Percentiles rank a stretch among this genome's conserved stretches.
Conservation (phyloP, 2,329 filamentous ascomycete genomes). For the Penicillium digitatum region DNA sequence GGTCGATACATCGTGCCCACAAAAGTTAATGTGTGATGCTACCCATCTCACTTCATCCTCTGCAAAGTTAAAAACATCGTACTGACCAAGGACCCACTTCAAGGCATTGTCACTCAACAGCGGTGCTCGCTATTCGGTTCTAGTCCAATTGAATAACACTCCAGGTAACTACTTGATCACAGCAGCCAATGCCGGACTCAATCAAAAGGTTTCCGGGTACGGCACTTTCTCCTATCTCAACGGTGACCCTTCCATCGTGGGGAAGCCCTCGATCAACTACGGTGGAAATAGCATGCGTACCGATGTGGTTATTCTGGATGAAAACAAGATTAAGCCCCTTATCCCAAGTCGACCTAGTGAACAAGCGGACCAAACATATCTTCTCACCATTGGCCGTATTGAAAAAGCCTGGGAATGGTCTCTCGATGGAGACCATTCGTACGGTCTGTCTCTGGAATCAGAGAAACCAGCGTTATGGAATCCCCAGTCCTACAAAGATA, state of each 20-base stretch:
- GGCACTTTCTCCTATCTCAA: background rate
- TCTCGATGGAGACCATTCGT: background rate
- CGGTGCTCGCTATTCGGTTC: background rate
- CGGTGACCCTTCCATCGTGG: background rate
- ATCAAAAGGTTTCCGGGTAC: slow-evolving; percentile 2
- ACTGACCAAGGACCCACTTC: background rate
- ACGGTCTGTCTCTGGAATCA: background rate
- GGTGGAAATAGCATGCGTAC: background rate
- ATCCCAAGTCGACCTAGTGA: background rate
- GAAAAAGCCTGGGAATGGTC: slow-evolving; percentile 5
- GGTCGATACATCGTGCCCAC: slow-evolving; percentile 2
- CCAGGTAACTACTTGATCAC: slow-evolving; percentile 1
- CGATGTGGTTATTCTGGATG: background rate
- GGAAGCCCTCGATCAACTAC: background rate
- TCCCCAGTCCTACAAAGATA: background rate
- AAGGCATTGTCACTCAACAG: background rate
- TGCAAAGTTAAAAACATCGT: background rate
- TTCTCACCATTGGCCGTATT: background rate
- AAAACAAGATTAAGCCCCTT: background rate
- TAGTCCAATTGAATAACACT: background rate
- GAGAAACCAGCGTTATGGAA: slow-evolving; percentile 5
- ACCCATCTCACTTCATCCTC: background rate
- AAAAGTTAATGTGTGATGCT: background rate
- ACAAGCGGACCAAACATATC: background rate
- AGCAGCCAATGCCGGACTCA: background rate